Percentiles rank a stretch among this genome's conserved stretches.
Evolutionary conservation across 2,329 filamentous ascomycete genomes (phyloP).

Genomic region (Tolypocladium nubicola): DNA sequence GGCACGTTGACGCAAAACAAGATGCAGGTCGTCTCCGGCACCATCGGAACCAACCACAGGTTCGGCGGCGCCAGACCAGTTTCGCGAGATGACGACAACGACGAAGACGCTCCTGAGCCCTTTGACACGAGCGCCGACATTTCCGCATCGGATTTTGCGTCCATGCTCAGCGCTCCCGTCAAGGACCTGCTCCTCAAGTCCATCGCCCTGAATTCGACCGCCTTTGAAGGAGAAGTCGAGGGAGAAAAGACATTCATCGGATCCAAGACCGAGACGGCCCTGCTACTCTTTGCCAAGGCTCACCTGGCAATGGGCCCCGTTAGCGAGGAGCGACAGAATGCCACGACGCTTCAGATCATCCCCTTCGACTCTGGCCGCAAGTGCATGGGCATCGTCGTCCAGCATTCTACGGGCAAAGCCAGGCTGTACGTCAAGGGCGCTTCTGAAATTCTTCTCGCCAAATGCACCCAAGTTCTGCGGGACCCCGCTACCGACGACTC

Average conservation of each 20-base stretch:
- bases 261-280: conserved; percentile 67
- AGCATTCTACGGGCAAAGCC: conserved; percentile 38
- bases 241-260: conserved; percentile 58
- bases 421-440: conserved; percentile 54
- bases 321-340: conserved; percentile 51
- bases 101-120: conserved; percentile 9
- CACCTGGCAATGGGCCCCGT: conserved; percentile 58
- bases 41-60: conserved; percentile 42
- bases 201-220: conserved; percentile 58
- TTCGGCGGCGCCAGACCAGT: conserved; percentile 34
- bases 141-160: conserved; percentile 34
- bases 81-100: conserved; percentile 11
- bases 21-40: conserved; percentile 55
- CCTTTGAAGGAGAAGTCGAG: conserved; percentile 65
- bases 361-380: conserved; percentile 70
- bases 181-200: conserved; percentile 48
- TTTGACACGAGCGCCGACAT: conserved; percentile 24
- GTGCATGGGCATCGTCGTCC: conserved; percentile 54
- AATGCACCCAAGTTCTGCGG: conserved; percentile 41
- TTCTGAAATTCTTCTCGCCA: conserved; percentile 50
- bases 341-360: conserved; percentile 52
- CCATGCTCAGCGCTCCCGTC: conserved; percentile 32
- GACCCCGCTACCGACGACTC: conserved; percentile 36
- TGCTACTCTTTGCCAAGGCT: conserved; percentile 58
- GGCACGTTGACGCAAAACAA: conserved; percentile 59